Evolutionary conservation across 2,329 filamentous ascomycete species (phyloP), one percentile per base, ranked within the genome.

Genomic region (Magnaporthiopsis rhizophila): DNA sequence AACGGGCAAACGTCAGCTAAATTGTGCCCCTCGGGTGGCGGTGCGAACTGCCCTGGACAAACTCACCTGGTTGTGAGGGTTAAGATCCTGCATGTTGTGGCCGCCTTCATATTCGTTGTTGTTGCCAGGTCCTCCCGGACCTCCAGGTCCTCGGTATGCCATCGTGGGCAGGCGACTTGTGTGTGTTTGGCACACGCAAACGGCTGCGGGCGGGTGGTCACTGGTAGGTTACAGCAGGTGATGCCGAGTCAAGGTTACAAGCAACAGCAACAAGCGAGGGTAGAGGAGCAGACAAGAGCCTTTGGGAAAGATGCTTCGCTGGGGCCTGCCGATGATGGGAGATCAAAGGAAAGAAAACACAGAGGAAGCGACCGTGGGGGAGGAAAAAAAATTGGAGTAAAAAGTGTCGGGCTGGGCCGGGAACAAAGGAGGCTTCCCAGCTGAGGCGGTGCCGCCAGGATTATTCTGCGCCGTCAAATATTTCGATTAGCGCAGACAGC

Each of bases 61-160:
- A 79, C 86, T 79, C 81, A 90, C 89, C 73, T 80, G 81, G 71
- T 79, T 81, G 65, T 82, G 82, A 65, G 81, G 74, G 67, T 85
- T 83, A 45, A 91, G 80, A 72, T 91, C 88, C 72, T 90, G 86
- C 72, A 91, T 76, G 65, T 81, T 83, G 74, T 91, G 87, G 70
- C 85, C 83, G 65, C 61, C 56, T 28, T 85, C 80, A 69, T 86
- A 88, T 64, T 83, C 83, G 68, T 84, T 80, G 67, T 75, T 78
- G 73, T 80, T 78, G 66, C 82, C 81, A 12, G 62, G 62, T 36
- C 58, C 58, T 60, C 58, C 58, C 38, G 26, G 26, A 34, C 61
- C 61, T 56, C 75, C 66, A 59, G 45, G 50, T 18, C 75, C 66
- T 58, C 62, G 64, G 65, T 69, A 69, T 53, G 68, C 68, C 68